phyloP scores from a whole-genome alignment of 768 basidiomycete species.

The Lactifluus volemus region DNA sequence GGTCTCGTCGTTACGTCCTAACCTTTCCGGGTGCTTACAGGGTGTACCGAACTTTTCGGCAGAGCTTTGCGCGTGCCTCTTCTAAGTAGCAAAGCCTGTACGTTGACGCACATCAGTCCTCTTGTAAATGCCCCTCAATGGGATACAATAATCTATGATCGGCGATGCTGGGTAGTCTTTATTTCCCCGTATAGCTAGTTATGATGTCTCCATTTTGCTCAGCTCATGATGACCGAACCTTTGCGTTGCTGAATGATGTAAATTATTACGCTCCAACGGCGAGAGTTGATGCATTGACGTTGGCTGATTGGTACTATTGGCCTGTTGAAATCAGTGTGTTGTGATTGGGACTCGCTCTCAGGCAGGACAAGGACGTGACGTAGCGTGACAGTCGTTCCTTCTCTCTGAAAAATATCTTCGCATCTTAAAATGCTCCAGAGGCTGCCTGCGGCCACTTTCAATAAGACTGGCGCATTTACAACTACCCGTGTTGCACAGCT shows the following conservation, averaged over 20 bases:
- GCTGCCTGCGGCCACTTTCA: conserved; percentile 68
- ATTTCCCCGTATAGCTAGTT: neutral
- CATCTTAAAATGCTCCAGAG: conserved; percentile 71
- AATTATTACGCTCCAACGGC: neutral
- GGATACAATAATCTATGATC: neutral
- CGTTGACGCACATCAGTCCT: neutral
- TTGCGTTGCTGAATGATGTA: neutral
- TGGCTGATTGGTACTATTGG: no score
- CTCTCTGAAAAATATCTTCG: conserved; percentile 31
- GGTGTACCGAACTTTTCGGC: conserved; percentile 9
- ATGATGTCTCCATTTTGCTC: neutral
- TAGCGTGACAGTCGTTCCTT: conserved; percentile 35
- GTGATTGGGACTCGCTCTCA: neutral
- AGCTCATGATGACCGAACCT: no score
- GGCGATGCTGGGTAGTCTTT: neutral
- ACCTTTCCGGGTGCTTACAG: neutral
- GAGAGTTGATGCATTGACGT: neutral
- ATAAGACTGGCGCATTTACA: conserved; percentile 42
- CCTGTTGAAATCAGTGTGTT: neutral
- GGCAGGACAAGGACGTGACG: conserved; percentile 12
- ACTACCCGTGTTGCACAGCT: conserved; percentile 37
- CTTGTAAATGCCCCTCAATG: conserved; percentile 1
- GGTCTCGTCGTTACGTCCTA: neutral
- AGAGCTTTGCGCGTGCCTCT: conserved; percentile 74
- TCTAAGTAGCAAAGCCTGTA: conserved; percentile 29